These are phyloP conservation scores for Sherardia arvensis DNA, from an alignment of 257 asterid genomes.

Conservation along the genomic window DNA sequence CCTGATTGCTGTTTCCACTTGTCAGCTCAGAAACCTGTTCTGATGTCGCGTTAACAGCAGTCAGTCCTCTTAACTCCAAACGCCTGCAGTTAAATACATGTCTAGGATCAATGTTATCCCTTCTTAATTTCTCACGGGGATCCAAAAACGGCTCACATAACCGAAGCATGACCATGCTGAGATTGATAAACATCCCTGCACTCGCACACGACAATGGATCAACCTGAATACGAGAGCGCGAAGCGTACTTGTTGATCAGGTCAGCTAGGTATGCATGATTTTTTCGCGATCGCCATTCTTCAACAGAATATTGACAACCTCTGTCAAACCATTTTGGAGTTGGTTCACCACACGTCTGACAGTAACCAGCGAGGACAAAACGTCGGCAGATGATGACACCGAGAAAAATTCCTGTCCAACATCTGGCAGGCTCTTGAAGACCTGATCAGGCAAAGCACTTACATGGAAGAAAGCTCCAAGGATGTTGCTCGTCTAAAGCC, in stretches of 20 bases:
- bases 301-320: constrained; percentile 71
- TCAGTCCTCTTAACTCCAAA: constrained; percentile 88
- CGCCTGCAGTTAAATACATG: no score
- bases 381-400: constrained; percentile 72
- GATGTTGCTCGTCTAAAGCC: constrained; percentile 94
- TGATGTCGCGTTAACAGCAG: constrained; percentile 92
- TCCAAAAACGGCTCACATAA: no score
- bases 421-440: constrained; percentile 84
- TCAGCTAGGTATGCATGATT: constrained; percentile 77
- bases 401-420: constrained; percentile 94
- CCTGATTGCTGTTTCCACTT: constrained; percentile 34
- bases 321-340: constrained; percentile 70
- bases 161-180: no score
- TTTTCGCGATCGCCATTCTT: constrained; percentile 71
- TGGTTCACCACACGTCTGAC: constrained; percentile 73
- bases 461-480: no score
- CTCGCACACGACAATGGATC: no score
- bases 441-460: constrained; percentile 73
- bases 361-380: no score
- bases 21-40: constrained; percentile 87
- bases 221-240: constrained; percentile 91
- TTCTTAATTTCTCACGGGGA: no score
- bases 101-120: no score
- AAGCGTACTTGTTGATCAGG: constrained; percentile 77
- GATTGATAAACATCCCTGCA: no score